Conservation (phyloP, 768 basidiomycete species). For the Rhodotorula taiwanensis region DNA sequence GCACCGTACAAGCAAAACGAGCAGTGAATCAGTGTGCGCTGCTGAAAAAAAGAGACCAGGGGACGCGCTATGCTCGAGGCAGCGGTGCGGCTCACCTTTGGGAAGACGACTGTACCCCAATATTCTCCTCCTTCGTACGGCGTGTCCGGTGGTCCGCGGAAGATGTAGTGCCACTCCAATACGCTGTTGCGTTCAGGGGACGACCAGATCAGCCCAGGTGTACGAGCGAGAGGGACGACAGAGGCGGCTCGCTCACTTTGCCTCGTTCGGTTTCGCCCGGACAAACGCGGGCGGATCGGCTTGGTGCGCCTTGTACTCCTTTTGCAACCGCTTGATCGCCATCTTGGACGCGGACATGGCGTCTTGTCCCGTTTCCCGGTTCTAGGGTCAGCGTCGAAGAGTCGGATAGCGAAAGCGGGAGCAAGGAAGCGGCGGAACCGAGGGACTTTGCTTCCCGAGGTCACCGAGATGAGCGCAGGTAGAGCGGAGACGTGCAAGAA, state of each 20-base stretch:
- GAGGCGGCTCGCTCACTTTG: too few species aligned
- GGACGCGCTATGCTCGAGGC: too few species aligned
- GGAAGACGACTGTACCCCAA: conserved; percentile 85
- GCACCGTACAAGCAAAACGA: too few species aligned
- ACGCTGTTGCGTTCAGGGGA: conserved; percentile 16
- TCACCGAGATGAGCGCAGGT: too few species aligned
- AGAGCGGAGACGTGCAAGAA: too few species aligned
- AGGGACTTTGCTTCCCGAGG: too few species aligned
- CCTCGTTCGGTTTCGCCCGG: conserved; percentile 92
- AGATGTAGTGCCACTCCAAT: conserved; percentile 38
- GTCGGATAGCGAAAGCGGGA: background rate
- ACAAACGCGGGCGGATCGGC: conserved; percentile 90
- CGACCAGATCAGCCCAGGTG: too few species aligned
- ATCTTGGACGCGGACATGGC: conserved; percentile 5
- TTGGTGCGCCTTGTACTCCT: conserved; percentile 90
- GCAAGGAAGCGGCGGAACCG: background rate
- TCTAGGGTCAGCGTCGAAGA: background rate
- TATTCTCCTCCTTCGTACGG: conserved; percentile 89
- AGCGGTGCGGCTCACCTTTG: conserved; percentile 45
- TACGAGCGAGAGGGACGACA: too few species aligned
- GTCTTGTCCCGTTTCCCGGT: too few species aligned
- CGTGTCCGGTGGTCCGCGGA: conserved; percentile 87
- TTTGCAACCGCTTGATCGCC: conserved; percentile 50
- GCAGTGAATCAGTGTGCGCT: too few species aligned
- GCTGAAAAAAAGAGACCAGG: too few species aligned